Conservation (phyloP, 345 rosid species). For the Euphorbia tirucalli region DNA sequence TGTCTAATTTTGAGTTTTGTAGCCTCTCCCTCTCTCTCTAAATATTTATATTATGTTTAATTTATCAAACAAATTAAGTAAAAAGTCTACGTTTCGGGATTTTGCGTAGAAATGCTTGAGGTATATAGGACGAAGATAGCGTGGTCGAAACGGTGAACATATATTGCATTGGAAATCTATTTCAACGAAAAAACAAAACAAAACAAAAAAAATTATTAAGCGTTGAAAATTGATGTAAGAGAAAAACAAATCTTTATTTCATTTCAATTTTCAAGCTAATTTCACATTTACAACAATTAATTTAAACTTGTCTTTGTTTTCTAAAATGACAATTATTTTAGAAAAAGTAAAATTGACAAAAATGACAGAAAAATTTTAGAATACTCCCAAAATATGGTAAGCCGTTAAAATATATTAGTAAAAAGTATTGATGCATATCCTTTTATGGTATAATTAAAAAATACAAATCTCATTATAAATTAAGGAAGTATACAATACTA, state of each 20-base stretch:
- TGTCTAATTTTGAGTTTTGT: conserved; percentile 25
- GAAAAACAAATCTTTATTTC: not conserved
- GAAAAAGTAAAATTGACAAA: too few relatives aligned
- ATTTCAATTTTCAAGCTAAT: conserved; percentile 9
- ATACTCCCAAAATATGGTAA: too few relatives aligned
- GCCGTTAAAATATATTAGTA: too few relatives aligned
- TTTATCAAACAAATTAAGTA: not conserved
- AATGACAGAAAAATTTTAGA: too few relatives aligned
- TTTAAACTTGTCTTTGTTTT: too few relatives aligned
- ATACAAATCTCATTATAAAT: too few relatives aligned
- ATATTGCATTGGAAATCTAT: conserved; percentile 38
- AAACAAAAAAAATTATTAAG: not conserved
- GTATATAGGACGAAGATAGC: conserved; percentile 44
- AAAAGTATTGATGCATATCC: too few relatives aligned
- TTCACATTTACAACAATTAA: not conserved
- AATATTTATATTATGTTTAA: too few relatives aligned
- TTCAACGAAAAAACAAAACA: conserved; percentile 20
- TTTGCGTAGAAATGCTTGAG: not conserved
- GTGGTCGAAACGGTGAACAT: conserved; percentile 83
- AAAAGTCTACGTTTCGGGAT: conserved; percentile 33
- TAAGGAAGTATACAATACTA: too few relatives aligned
- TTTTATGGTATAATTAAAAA: too few relatives aligned
- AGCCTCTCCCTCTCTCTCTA: not conserved
- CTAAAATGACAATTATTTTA: too few relatives aligned
- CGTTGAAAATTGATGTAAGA: not conserved